Percentiles rank a stretch among this genome's conserved stretches.
Evolutionary conservation across 129 eudicot genomes (phyloP).

Genomic region (Gnaphalium uliginosum): DNA sequence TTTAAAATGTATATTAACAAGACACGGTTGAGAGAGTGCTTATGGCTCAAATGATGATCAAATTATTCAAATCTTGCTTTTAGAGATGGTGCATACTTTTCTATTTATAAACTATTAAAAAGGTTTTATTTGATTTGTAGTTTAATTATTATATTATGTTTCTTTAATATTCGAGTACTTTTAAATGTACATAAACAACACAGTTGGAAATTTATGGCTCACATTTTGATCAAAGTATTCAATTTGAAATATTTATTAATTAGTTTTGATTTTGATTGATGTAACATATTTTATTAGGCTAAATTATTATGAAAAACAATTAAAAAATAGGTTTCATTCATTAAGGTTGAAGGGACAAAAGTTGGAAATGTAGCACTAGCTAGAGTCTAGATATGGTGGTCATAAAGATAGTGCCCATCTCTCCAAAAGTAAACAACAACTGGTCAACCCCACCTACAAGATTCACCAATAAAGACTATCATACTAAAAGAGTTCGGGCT

Average conservation of each 20-base stretch:
- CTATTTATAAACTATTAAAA: no score
- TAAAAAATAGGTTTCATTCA: background rate
- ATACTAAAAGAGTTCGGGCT: background rate
- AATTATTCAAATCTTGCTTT: background rate
- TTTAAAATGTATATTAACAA: no score
- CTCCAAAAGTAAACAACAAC: conserved; percentile 12
- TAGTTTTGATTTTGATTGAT: no score
- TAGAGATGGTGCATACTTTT: background rate
- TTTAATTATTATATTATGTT: no score
- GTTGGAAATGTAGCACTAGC: background rate
- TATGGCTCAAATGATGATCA: background rate
- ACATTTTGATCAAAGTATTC: no score
- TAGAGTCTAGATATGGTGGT: conserved; percentile 8
- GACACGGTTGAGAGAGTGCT: background rate
- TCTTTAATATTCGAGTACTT: no score
- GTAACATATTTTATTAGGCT: no score
- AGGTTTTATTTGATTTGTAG: background rate
- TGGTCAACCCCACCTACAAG: conserved; percentile 5
- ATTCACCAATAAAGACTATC: background rate
- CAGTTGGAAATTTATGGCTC: no score
- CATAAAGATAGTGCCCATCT: conserved; percentile 13
- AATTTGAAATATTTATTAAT: no score
- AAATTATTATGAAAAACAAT: no score
- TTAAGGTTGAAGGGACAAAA: background rate
- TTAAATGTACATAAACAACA: no score